Conservation (phyloP, 176 grass and related monocot genomes). For the Eleusine indica region DNA sequence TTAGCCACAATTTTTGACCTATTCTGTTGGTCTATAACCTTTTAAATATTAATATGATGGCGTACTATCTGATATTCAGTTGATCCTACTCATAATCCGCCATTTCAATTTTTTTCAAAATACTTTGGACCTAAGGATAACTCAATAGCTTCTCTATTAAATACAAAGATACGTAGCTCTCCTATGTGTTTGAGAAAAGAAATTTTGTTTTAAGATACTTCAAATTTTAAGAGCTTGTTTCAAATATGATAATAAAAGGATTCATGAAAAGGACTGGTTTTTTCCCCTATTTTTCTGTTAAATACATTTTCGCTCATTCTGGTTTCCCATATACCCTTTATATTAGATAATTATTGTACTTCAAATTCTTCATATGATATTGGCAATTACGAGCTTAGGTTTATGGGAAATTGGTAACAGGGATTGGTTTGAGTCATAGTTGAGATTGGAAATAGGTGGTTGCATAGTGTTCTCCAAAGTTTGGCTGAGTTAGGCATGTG, state of each 20-base stretch:
- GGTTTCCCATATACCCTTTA: background rate
- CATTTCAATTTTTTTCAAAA: background rate
- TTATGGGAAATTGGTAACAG: background rate
- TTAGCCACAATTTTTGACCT: background rate
- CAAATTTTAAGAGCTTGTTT: background rate
- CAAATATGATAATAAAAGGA: background rate
- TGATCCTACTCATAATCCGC: no score
- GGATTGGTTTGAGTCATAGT: constrained; percentile 19
- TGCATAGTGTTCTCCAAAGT: constrained; percentile 7
- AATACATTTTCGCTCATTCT: constrained; percentile 5
- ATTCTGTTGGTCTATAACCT: background rate
- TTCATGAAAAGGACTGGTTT: background rate
- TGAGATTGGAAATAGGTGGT: background rate
- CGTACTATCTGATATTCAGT: background rate
- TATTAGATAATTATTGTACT: background rate
- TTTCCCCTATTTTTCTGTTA: background rate
- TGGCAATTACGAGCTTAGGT: background rate
- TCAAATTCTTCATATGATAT: background rate
- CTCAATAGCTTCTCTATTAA: no score
- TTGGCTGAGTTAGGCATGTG: background rate
- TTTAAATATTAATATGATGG: background rate
- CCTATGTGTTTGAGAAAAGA: no score
- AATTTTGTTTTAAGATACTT: background rate
- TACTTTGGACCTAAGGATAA: background rate
- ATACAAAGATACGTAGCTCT: no score